Evolutionary conservation across 2,329 filamentous ascomycete species (phyloP).

Genomic region (Pseudocercospora eumusae): DNA sequence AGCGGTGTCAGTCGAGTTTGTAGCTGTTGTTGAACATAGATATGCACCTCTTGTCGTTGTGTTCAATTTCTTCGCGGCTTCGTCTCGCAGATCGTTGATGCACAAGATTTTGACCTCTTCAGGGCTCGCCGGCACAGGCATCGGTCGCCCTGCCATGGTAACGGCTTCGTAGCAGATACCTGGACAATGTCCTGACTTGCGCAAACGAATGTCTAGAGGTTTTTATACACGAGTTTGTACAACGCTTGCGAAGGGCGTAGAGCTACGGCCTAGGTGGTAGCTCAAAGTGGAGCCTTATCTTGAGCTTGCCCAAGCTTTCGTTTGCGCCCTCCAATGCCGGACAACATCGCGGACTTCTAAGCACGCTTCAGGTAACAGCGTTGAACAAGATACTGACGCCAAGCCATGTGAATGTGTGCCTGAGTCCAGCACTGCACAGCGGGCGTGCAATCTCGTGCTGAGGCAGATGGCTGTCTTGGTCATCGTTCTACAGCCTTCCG

Average conservation of each 20-base stretch:
- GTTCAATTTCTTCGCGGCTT: constrained; percentile 27
- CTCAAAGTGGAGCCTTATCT: constrained; percentile 16
- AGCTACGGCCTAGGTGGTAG: constrained; percentile 1
- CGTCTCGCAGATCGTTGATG: constrained; percentile 30
- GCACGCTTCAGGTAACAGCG: neutral
- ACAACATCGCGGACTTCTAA: neutral
- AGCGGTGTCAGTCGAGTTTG: constrained; percentile 2
- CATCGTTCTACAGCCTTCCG: neutral
- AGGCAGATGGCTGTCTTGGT: too few relatives aligned
- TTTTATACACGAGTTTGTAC: neutral
- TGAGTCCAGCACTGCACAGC: neutral
- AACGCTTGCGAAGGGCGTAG: neutral
- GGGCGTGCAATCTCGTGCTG: neutral
- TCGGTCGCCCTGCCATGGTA: constrained; percentile 26
- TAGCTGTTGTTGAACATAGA: neutral
- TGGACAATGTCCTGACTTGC: too few relatives aligned
- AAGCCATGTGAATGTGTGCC: neutral
- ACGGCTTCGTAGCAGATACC: too few relatives aligned
- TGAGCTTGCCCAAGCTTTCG: constrained; percentile 5
- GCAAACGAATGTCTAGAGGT: too few relatives aligned
- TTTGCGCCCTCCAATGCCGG: neutral
- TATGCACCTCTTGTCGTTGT: neutral
- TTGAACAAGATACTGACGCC: neutral
- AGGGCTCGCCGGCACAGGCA: constrained; percentile 22
- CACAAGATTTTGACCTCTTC: constrained; percentile 27